Percentiles rank a stretch among this genome's conserved stretches.
Conservation (phyloP, 192 early-diverging fungal species). For the Dispira simplex region DNA sequence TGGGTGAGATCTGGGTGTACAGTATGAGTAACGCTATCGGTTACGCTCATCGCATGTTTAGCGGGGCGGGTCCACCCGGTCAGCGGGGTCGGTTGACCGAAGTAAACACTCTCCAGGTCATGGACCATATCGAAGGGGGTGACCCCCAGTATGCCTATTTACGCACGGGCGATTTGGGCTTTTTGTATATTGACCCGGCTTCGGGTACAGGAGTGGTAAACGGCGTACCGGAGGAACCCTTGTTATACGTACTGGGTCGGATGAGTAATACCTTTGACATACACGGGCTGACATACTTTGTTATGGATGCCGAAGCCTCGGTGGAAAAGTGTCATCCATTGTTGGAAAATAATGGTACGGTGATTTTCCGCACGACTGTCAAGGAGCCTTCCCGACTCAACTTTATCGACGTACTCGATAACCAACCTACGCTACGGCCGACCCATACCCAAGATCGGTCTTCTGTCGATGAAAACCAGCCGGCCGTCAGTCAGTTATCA, state of each 20-base stretch:
- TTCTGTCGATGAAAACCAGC: neutral
- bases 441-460: neutral
- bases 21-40: conserved; percentile 24
- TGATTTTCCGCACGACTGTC: conserved; percentile 19
- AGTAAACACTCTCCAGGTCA: conserved; percentile 13
- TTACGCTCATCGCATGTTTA: conserved; percentile 9
- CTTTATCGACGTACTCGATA: neutral
- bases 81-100: conserved; percentile 1
- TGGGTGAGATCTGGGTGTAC: conserved; percentile 82
- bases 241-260: conserved; percentile 62
- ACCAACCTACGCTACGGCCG: neutral
- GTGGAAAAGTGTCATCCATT: conserved; percentile 48
- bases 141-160: conserved; percentile 44
- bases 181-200: conserved; percentile 56
- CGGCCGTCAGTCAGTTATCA: neutral
- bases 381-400: conserved; percentile 12
- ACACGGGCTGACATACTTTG: conserved; percentile 56
- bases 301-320: conserved; percentile 53
- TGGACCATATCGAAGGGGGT: conserved; percentile 34
- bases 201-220: conserved; percentile 15
- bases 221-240: conserved; percentile 40
- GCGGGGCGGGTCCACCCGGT: neutral
- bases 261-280: conserved; percentile 53
- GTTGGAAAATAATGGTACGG: conserved; percentile 17
- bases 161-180: conserved; percentile 70